phyloP scores from a whole-genome alignment of 331 rosid genomes.

The Cydonia oblonga region DNA sequence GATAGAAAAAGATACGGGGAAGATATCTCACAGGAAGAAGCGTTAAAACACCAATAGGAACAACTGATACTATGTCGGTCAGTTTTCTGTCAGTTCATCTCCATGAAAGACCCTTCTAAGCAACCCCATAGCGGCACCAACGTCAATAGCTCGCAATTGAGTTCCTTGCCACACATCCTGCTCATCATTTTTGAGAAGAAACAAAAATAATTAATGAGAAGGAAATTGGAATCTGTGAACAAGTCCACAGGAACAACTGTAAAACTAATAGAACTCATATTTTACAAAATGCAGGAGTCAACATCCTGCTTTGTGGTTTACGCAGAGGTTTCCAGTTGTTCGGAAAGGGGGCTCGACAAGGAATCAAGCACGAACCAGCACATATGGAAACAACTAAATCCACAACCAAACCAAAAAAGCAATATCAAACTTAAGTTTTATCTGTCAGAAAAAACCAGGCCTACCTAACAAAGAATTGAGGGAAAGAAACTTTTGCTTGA shows the following conservation, averaged over 20 bases:
- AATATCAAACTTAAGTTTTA: slow-evolving; percentile 7
- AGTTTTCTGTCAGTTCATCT: slow-evolving; percentile 43
- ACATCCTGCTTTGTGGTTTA: background rate
- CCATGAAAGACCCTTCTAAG: slow-evolving; percentile 57
- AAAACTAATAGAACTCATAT: no score
- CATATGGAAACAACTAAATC: slow-evolving; percentile 15
- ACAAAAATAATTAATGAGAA: background rate
- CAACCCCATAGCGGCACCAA: slow-evolving; percentile 59
- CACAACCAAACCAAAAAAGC: slow-evolving; percentile 20
- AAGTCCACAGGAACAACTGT: no score
- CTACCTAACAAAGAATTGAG: slow-evolving; percentile 79
- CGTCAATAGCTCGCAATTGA: slow-evolving; percentile 75
- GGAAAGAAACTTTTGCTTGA: slow-evolving; percentile 66
- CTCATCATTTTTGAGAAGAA: background rate
- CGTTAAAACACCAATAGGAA: slow-evolving; percentile 84
- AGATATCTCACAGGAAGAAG: slow-evolving; percentile 76
- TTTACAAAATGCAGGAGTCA: no score
- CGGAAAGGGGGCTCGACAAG: no score
- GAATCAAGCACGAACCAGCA: slow-evolving; percentile 65
- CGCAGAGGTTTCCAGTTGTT: no score
- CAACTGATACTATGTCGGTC: slow-evolving; percentile 86
- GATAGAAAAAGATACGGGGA: no score
- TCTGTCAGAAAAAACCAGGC: slow-evolving; percentile 3
- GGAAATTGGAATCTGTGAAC: background rate
- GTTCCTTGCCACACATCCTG: slow-evolving; percentile 99